Evolutionary conservation across 345 rosid species (phyloP).

Genomic region (Lepidium sativum): DNA sequence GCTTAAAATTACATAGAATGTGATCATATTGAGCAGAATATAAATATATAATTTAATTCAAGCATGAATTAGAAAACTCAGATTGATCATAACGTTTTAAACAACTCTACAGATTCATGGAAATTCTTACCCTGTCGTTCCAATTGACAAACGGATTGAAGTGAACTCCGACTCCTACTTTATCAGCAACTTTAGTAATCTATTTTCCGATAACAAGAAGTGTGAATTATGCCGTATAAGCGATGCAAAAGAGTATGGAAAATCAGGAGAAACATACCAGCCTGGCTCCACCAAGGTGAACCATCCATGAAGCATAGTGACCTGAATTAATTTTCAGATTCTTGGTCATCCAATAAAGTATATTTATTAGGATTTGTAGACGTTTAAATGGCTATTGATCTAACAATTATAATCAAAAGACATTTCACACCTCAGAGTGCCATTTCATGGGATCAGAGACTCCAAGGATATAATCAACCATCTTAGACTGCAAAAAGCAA

Average conservation of each 20-base stretch:
- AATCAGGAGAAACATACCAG: slow-evolving; percentile 42
- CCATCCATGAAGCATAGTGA: slow-evolving; percentile 88
- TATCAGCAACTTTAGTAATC: slow-evolving; percentile 68
- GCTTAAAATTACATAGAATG: not conserved
- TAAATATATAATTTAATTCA: not conserved
- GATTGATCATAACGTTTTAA: not conserved
- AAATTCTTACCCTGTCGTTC: slow-evolving; percentile 58
- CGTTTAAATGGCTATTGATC: not conserved
- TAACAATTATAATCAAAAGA: not conserved
- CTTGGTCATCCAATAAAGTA: slow-evolving; percentile 29
- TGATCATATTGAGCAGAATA: not conserved
- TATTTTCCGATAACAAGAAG: slow-evolving; percentile 12
- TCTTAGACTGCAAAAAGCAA: slow-evolving; percentile 45
- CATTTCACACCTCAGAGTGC: slow-evolving; percentile 66
- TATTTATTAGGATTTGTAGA: not conserved
- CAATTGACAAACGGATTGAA: slow-evolving; percentile 82
- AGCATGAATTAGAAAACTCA: not conserved
- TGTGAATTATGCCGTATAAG: not conserved
- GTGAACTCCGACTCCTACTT: slow-evolving; percentile 82
- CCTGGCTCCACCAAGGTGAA: slow-evolving; percentile 64
- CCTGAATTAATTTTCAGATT: slow-evolving; percentile 68
- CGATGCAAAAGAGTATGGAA: not conserved
- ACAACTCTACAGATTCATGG: not conserved
- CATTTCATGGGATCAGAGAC: slow-evolving; percentile 77
- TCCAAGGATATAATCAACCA: slow-evolving; percentile 81